phyloP scores from a whole-genome alignment of 306 rosid genomes.

The Herpetospermum pedunculosum region DNA sequence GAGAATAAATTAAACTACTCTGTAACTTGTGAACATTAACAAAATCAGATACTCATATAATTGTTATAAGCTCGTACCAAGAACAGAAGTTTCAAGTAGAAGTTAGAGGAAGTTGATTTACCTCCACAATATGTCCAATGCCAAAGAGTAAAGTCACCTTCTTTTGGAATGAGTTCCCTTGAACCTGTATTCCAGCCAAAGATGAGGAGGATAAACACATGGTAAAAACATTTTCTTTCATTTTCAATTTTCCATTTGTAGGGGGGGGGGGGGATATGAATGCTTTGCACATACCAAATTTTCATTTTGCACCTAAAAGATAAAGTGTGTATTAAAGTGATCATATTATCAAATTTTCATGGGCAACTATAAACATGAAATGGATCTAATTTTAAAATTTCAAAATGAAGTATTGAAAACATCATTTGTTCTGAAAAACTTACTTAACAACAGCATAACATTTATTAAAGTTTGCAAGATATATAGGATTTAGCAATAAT shows the following conservation, averaged over 20 bases:
- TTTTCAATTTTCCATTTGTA: not conserved
- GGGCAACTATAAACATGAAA: not conserved
- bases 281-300: not conserved
- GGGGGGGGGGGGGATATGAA: not conserved
- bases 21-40: not conserved
- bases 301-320: not conserved
- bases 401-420: not conserved
- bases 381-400: not conserved
- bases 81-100: not conserved
- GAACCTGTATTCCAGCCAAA: constrained; percentile 47
- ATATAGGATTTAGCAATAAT: constrained; percentile 8
- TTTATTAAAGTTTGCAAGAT: not conserved
- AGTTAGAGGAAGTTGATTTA: constrained; percentile 19
- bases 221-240: not conserved
- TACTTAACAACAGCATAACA: not conserved
- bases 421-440: not conserved
- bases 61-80: not conserved
- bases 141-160: constrained; percentile 72
- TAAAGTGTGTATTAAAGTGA: not conserved
- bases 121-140: constrained; percentile 76
- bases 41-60: not conserved
- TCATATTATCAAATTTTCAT: not conserved
- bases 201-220: constrained; percentile 7
- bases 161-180: constrained; percentile 95
- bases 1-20: not conserved